These are phyloP conservation scores for Nothophoma quercina DNA, from an alignment of 2,329 filamentous ascomycete genomes.

Conservation along the genomic window DNA sequence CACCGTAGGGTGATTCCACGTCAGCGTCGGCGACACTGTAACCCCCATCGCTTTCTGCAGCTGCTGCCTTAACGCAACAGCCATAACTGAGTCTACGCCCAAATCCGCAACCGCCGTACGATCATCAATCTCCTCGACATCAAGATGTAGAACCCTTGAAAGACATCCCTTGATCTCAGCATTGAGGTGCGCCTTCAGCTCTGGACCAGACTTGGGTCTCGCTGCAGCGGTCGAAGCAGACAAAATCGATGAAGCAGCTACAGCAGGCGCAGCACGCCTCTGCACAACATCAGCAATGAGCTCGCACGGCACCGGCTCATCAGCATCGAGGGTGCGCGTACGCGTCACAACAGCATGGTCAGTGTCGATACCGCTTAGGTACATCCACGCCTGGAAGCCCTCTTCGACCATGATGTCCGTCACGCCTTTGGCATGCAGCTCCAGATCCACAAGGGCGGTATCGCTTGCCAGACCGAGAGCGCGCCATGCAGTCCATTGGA, in stretches of 20 bases:
- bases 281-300: constrained; percentile 27
- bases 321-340: constrained; percentile 38
- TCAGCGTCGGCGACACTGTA: constrained; percentile 51
- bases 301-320: constrained; percentile 35
- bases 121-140: constrained; percentile 46
- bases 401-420: constrained; percentile 53
- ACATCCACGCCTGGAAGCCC: constrained; percentile 54
- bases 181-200: constrained; percentile 42
- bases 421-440: constrained; percentile 54
- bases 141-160: constrained; percentile 44
- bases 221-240: not conserved
- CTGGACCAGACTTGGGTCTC: constrained; percentile 25
- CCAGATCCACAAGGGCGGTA: constrained; percentile 51
- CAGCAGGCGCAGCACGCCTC: constrained; percentile 11
- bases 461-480: constrained; percentile 51
- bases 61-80: constrained; percentile 44
- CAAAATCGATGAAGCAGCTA: not conserved
- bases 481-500: constrained; percentile 56
- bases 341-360: constrained; percentile 53
- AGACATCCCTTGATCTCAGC: constrained; percentile 46
- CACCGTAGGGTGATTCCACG: constrained; percentile 54
- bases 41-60: constrained; percentile 46
- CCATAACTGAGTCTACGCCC: constrained; percentile 54
- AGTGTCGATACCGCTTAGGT: constrained; percentile 46
- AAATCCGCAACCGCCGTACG: constrained; percentile 48